Evolutionary conservation across 2,329 filamentous ascomycete species (phyloP).

Genomic region (Sporothrix luriei): DNA sequence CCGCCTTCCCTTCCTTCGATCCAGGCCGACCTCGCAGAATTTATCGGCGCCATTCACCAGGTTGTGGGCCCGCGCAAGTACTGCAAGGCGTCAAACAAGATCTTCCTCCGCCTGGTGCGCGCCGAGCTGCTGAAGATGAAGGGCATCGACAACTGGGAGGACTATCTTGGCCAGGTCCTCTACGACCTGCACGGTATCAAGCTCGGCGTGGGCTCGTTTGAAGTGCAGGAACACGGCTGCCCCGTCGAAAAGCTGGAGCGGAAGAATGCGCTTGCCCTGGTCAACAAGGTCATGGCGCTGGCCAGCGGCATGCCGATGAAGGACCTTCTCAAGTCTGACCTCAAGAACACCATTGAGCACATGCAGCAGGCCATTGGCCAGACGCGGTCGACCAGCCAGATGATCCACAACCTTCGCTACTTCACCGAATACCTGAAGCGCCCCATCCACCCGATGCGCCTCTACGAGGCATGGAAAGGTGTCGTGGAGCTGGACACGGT

Average conservation of each 20-base stretch:
- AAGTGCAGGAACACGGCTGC: slow-evolving; percentile 78
- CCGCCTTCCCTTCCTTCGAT: slow-evolving; percentile 44
- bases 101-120: slow-evolving; percentile 87
- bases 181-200: slow-evolving; percentile 82
- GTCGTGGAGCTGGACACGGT: slow-evolving; percentile 73
- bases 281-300: slow-evolving; percentile 80
- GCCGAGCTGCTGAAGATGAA: slow-evolving; percentile 77
- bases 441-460: slow-evolving; percentile 75
- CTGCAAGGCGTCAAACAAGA: slow-evolving; percentile 82
- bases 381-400: slow-evolving; percentile 74
- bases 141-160: slow-evolving; percentile 78
- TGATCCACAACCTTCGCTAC: slow-evolving; percentile 84
- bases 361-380: slow-evolving; percentile 85
- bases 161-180: slow-evolving; percentile 81
- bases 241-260: slow-evolving; percentile 75
- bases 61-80: slow-evolving; percentile 80
- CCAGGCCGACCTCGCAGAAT: slow-evolving; percentile 74
- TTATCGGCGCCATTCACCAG: slow-evolving; percentile 79
- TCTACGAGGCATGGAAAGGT: slow-evolving; percentile 81
- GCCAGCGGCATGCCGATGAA: slow-evolving; percentile 85
- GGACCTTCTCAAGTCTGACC: slow-evolving; percentile 85
- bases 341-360: slow-evolving; percentile 88
- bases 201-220: slow-evolving; percentile 67
- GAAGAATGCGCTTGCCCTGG: slow-evolving; percentile 74
- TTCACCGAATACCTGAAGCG: slow-evolving; percentile 80